Conservation (phyloP, 2,329 filamentous ascomycete genomes). For the Aspergillus udagawae region DNA sequence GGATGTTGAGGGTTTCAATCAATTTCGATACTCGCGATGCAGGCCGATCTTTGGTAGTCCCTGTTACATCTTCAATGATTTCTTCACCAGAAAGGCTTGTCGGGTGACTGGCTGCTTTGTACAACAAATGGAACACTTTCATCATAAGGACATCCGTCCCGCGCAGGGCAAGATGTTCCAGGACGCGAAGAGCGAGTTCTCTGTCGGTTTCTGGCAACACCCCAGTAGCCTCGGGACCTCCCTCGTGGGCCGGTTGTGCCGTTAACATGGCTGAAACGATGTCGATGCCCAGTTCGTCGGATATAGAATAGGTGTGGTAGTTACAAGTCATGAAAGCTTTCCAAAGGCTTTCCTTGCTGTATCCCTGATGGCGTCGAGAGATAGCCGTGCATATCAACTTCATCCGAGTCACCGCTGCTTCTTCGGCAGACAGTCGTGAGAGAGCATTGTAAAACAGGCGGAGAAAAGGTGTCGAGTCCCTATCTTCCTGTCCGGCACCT, state of each 20-base stretch:
- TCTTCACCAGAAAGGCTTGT: slow-evolving; percentile 37
- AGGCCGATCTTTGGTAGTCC: slow-evolving; percentile 5
- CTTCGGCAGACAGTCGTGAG: slow-evolving; percentile 23
- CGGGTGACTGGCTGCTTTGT: slow-evolving; percentile 37
- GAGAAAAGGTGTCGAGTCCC: slow-evolving; percentile 41
- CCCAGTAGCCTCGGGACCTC: slow-evolving; percentile 5
- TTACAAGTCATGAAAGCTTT: slow-evolving; percentile 33
- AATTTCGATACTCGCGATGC: slow-evolving; percentile 23
- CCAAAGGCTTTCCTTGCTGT: slow-evolving; percentile 32
- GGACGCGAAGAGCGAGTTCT: slow-evolving; percentile 36
- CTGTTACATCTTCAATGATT: slow-evolving; percentile 2
- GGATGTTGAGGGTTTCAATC: slow-evolving; percentile 24
- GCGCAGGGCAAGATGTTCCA: slow-evolving; percentile 41
- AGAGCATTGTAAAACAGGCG: slow-evolving; percentile 35
- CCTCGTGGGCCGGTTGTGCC: slow-evolving; percentile 11
- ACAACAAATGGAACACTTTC: slow-evolving; percentile 46
- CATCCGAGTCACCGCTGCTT: slow-evolving; percentile 30
- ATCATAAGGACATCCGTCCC: slow-evolving; percentile 40
- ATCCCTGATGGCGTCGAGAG: slow-evolving; percentile 35
- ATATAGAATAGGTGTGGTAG: slow-evolving; percentile 31
- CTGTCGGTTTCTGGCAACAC: slow-evolving; percentile 24
- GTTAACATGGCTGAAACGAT: slow-evolving; percentile 37
- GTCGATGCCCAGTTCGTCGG: slow-evolving; percentile 30
- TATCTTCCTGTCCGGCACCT: slow-evolving; percentile 35
- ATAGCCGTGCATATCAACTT: slow-evolving; percentile 38